Base-by-base conservation (phyloP, 148 eudicot genomes). In the Rhododendron ovatum region DNA sequence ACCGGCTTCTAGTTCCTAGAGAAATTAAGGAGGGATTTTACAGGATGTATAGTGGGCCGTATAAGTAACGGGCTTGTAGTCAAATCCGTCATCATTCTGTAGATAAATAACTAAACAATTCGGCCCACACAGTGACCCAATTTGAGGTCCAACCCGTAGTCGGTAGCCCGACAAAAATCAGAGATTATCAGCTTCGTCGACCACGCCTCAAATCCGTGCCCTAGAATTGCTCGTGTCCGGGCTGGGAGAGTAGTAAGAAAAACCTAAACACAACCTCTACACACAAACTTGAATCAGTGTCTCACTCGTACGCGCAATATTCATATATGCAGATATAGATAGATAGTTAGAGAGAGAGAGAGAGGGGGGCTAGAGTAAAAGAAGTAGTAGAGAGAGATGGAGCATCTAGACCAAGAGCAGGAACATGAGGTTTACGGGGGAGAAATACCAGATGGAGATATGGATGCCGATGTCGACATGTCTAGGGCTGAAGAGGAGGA, bases 371-470 rank as follows among this genome's bases (percentile, higher is more conserved):
- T 18, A 53, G 17, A 15, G 4, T 53, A 22, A 59, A 71, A 57
- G 30, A 37, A 45, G 35, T 30, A 26, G 10, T 9, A 14, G 59
- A 26, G 82, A 79, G 82, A 48, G 61, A 87, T 85, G 88, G 86
- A 87, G 71, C 85, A 87, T 63, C 80, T 80, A 37, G 91, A 84
- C 18, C 87, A 88, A 59, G 88, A 87, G 61, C 88, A 83, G 57
- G 91, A 89, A n/a, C 91, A 89, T 67, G 91, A 89, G 11, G 91
- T 89, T 0, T 89, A 89, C 57, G 91, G 91, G 10, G 91, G 88
- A 65, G 91, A 88, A n/a, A 88, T 90, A 30, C 91, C 91, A 7
- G 87, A 83, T 24, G 91, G 76, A 24, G 91, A 90, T 33, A 90
- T 90, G 89, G 91, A 90, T 51, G 85, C 91, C 51, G 91, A 90